A percentile compares a stretch with the other conserved stretches of the same genome.
phyloP scores from a whole-genome alignment of 2,329 filamentous ascomycete species.

The Aspergillus sp. region DNA sequence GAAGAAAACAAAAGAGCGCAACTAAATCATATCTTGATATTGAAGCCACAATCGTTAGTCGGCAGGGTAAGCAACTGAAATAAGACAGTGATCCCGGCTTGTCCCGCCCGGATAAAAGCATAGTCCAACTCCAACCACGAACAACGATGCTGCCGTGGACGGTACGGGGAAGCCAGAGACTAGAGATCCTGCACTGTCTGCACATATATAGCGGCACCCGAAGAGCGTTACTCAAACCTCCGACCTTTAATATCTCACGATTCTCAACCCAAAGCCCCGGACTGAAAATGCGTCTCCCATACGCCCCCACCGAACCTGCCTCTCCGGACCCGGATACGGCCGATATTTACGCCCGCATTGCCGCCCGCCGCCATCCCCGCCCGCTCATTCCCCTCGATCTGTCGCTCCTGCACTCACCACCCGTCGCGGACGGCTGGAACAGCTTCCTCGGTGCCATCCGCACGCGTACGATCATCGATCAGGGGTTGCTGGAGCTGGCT shows the following conservation, averaged over 20 bases:
- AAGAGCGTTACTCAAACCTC: neutral
- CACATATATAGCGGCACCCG: neutral
- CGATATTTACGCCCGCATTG: constrained; percentile 62
- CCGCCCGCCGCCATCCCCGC: constrained; percentile 64
- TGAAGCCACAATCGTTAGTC: too few species aligned
- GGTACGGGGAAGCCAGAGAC: neutral
- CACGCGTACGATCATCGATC: constrained; percentile 48
- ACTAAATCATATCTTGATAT: too few species aligned
- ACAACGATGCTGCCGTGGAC: neutral
- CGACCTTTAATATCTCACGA: neutral
- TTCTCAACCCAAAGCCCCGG: neutral
- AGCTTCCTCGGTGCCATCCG: constrained; percentile 57
- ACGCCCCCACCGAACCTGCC: constrained; percentile 30
- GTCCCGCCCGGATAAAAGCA: neutral
- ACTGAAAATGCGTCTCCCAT: constrained; percentile 36
- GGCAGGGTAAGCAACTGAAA: too few species aligned
- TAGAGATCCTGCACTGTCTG: neutral
- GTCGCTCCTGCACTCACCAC: constrained; percentile 70
- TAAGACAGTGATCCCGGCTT: neutral
- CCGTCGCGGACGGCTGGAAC: constrained; percentile 71
- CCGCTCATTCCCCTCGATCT: constrained; percentile 75
- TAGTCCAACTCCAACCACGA: neutral
- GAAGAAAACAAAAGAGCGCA: too few species aligned
- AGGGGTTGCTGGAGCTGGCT: constrained; percentile 67
- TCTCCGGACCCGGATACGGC: constrained; percentile 26